These are phyloP conservation scores for Cadophora gregata DNA, from an alignment of 2,329 filamentous ascomycete genomes.

Conservation along the genomic window DNA sequence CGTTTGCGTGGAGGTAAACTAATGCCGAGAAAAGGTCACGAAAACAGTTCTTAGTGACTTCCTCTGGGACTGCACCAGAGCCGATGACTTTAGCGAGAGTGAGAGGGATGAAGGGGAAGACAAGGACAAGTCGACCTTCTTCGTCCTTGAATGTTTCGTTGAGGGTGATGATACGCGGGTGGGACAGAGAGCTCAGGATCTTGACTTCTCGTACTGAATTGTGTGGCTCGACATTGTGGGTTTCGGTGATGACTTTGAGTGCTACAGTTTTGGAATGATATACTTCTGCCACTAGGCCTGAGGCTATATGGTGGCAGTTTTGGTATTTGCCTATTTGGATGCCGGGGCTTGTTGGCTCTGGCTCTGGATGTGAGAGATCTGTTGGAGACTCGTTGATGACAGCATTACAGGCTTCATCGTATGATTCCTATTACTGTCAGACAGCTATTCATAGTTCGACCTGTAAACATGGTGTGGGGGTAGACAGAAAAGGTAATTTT, in stretches of 20 bases:
- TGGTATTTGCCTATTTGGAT: slow-evolving; percentile 59
- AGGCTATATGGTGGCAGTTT: slow-evolving; percentile 60
- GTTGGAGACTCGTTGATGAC: slow-evolving; percentile 18
- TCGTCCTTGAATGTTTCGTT: slow-evolving; percentile 76
- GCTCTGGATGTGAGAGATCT: slow-evolving; percentile 12
- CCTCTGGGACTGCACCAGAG: slow-evolving; percentile 47
- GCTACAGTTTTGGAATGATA: slow-evolving; percentile 72
- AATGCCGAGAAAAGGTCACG: slow-evolving; percentile 74
- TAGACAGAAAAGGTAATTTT: too few relatives aligned
- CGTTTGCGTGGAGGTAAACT: slow-evolving; percentile 70
- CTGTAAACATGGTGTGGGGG: too few relatives aligned
- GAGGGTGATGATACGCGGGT: slow-evolving; percentile 68
- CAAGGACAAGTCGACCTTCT: slow-evolving; percentile 74
- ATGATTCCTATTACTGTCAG: slow-evolving; percentile 59
- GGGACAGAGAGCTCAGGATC: slow-evolving; percentile 67
- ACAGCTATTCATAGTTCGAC: neutral
- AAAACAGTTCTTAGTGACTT: slow-evolving; percentile 54
- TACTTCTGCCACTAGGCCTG: slow-evolving; percentile 82
- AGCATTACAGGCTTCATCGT: slow-evolving; percentile 52
- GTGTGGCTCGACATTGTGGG: slow-evolving; percentile 78
- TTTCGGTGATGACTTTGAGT: slow-evolving; percentile 84
- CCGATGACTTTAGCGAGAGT: slow-evolving; percentile 74
- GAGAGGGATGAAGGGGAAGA: slow-evolving; percentile 82
- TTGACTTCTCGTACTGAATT: slow-evolving; percentile 80
- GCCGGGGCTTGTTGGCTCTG: slow-evolving; percentile 21